These are phyloP conservation scores for Marchantia paleacea DNA, from an alignment of 225 moss, liverwort and hornwort species.

Conservation along the genomic window DNA sequence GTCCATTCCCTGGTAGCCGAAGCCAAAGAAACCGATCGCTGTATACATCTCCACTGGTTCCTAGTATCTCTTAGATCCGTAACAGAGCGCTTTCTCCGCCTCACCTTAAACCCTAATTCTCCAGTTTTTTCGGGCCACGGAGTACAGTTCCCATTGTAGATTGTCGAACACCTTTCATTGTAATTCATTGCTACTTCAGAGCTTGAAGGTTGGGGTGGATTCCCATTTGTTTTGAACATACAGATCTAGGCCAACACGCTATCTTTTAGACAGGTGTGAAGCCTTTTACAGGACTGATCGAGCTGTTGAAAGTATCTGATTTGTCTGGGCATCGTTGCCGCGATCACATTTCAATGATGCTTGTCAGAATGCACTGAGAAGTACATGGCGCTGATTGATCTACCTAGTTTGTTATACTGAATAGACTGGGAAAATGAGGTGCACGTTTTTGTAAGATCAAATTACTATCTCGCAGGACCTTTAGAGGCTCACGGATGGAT, in stretches of 20 bases:
- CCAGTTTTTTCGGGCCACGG: not conserved
- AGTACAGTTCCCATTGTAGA: not conserved
- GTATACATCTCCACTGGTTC: not conserved
- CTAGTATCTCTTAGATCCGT: not conserved
- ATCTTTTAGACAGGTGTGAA: not conserved
- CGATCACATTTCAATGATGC: not conserved
- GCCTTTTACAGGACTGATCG: not conserved
- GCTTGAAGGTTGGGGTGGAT: not conserved
- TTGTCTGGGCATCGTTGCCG: not conserved
- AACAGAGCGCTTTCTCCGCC: not conserved
- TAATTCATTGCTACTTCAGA: not conserved
- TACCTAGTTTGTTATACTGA: not conserved
- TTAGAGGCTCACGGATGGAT: not conserved
- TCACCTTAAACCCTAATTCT: slow-evolving; percentile 9
- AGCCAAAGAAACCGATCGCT: too few relatives aligned
- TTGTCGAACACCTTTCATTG: not conserved
- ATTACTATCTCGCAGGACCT: not conserved
- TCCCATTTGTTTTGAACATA: not conserved
- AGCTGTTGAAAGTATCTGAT: not conserved
- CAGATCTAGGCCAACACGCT: not conserved
- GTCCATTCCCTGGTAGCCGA: not conserved
- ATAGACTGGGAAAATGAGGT: not conserved
- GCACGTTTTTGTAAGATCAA: not conserved
- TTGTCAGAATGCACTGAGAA: not conserved
- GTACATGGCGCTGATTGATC: not conserved